Base-by-base conservation (phyloP, 2,329 filamentous ascomycete genomes). In the Aspergillaceae sp. region DNA sequence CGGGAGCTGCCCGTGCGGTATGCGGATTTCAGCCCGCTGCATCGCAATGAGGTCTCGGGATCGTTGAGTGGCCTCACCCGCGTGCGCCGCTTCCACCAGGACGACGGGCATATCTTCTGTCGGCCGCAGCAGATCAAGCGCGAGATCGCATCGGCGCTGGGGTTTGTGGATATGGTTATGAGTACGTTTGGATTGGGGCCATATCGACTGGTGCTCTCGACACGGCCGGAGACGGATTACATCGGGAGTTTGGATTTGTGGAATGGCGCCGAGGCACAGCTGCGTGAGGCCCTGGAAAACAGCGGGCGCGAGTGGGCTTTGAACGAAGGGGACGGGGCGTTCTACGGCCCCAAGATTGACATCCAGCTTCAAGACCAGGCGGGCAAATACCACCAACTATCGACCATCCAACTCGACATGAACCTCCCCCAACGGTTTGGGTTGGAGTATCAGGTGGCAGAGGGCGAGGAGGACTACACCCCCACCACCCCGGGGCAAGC, bases 271-370 rank as follows among this genome's bases (percentile, higher is more conserved):
- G 84, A 88, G 60, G 61, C 63, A n/a, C 82, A 87, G 42, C 67
- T 89, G 46, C 79, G 74, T 45, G 67, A 75, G 44, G 82, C 83
- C 0, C 67, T 89, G 34, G 73, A 83, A 49, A 74, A 70, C 28
- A 82, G 76, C 9, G 83, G 82, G 7, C 78, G 80, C 56, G 69
- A 77, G 33, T 94, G 87, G 86, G 77, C 76, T 2, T 55, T 91
- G 47, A 91, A 89, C 51, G 77, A 84, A 56, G 87, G 87, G 7
- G 88, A 94, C 49, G 88, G 89, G 9, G 88, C 88, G 3, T 94
- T 94, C 60, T 94, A 94, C 59, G 88, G 89, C 0, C 88, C 89
- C 30, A 94, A 94, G 69, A 94, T 94, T 53, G 88, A 94, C 60
- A 86, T 94, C 40, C 80, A 94, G 35, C 68, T 94, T 40, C 80